Evolutionary conservation across 352 stramenopile genomes (phyloP), one percentile per base, ranked within the genome.

Genomic region (Pythium volutum): DNA sequence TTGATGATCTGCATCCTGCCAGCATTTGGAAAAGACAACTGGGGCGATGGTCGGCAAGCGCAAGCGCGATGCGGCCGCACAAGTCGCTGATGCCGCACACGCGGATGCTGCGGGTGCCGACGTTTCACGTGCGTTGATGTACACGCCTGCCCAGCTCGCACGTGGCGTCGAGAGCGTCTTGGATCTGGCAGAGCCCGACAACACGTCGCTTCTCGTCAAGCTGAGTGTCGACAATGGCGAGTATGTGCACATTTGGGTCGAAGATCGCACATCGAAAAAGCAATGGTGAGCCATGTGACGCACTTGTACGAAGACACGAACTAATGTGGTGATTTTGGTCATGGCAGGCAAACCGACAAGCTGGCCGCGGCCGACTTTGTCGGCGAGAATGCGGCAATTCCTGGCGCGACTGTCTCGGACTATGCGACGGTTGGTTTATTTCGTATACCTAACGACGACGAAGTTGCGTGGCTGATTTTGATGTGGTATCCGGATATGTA

Each of bases 261-360:
- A 59, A 29, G 26, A 59, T 42, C 39, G 36, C 26, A n/a, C 16
- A 15, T 29, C 53, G 1, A 50, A 59, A 16, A 25, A 49, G 23
- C 53, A 59, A 42, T 59, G 53, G 53, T 59, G 26, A 36, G 51
- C 49, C 12, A 12, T 14, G 14, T 23, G 34, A 25, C 27, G 16
- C 1, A 42, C 10, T 34, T 11, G 6, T 34, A 34, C 10, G 29
- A 10, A 5, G 10, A 34, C 29, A 10, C 1, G 10, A 10, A 34
- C 29, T n/a, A 18, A 41, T 16, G 27, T 18, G 6, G 22, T 36
- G 23, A 3, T 23, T 49, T 10, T 34, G 29, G 34, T 12, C 15
- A 39, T 38, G 20, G 4, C 18, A 27, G 42, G 42, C 49, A 33
- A n/a, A 56, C 31, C 12, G 20, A 56, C 20, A 45, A 33, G 22